Evolutionary conservation across 352 stramenopile genomes (phyloP).

Genomic region (Phytopythium montanum): DNA sequence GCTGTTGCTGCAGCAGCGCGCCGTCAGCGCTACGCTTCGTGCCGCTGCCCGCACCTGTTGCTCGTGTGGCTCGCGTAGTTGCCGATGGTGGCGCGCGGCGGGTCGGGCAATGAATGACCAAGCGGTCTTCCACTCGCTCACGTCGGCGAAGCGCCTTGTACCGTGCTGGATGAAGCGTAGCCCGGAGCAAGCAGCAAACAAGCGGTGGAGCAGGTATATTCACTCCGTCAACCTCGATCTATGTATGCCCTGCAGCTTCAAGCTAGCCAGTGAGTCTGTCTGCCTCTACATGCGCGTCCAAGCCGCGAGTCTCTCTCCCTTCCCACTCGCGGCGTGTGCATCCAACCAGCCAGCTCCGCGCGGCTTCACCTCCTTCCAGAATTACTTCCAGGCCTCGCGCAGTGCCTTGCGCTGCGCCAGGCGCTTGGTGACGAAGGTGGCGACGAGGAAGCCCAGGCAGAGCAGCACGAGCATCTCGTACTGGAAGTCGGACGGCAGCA

Average conservation of each 20-base stretch:
- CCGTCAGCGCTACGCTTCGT: too few relatives aligned
- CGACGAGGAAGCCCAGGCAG: constrained; percentile 83
- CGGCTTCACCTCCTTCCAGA: not conserved
- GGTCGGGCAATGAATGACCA: too few relatives aligned
- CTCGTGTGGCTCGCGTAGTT: too few relatives aligned
- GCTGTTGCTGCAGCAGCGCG: too few relatives aligned
- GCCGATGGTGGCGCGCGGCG: too few relatives aligned
- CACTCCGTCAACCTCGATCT: not conserved
- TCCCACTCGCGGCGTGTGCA: not conserved
- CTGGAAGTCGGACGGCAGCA: constrained; percentile 96
- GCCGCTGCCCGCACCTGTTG: too few relatives aligned
- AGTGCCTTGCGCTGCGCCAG: constrained; percentile 75
- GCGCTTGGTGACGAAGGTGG: constrained; percentile 59
- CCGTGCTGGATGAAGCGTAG: not conserved
- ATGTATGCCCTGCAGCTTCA: not conserved
- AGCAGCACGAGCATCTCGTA: constrained; percentile 91
- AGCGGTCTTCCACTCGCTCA: too few relatives aligned
- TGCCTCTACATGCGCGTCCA: too few relatives aligned
- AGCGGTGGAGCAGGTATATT: not conserved
- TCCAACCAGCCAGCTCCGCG: too few relatives aligned
- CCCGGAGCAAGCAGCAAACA: not conserved
- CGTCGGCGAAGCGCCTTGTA: too few relatives aligned
- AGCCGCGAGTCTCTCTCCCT: too few relatives aligned
- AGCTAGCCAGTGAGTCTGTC: not conserved
- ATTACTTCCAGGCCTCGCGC: constrained; percentile 85